Base-by-base conservation (phyloP, 192 early-diverging fungal species). In the Coemansia erecta region DNA sequence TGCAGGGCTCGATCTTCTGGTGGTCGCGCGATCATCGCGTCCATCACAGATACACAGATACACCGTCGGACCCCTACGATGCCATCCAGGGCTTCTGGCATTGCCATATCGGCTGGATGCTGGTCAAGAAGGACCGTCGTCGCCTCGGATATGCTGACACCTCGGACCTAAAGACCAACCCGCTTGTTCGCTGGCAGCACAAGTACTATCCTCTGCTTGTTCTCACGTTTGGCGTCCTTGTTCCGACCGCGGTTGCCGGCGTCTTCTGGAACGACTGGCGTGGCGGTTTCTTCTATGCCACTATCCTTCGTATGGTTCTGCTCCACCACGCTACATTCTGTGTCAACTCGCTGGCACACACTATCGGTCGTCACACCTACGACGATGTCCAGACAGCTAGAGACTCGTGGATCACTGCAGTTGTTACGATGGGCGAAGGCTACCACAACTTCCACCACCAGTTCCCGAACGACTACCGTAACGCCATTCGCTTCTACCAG, bases 301-400 rank as follows among this genome's bases (percentile, higher is more conserved):
- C 81, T 23, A 72, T 91, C 15, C 59, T 82, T 23, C 88, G 90
- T 63, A 84, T 91, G 49, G 87, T 89, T 15, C 77, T 88, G 53
- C 82, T 94, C 35, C 92, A 94, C 72, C 92, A 94, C 60, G 88
- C 90, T 42, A 94, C 92, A 21, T 93, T 93, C 81, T 93, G 90
- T 56, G 85, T 93, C 45, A 93, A 93, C 81, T 88, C 86, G 21
- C 74, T 93, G 26, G 91, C 91, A 6, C 91, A 93, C 68, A 90
- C 71, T 35, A 68, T 91, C 13, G 91, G 91, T 33, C 85, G 87
- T 15, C 72, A 66, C 28, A 81, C 87, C 13, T 93, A 86, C 66
- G 93, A 94, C 72, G 91, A 93, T 70, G 77, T 82, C 45, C 80
- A 86, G 58, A 89, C 90, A 0, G 90, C 89, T 12, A 83, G 88